Evolutionary conservation across 2,329 filamentous ascomycete genomes (phyloP).

Genomic region (Ceratocystis variospora): DNA sequence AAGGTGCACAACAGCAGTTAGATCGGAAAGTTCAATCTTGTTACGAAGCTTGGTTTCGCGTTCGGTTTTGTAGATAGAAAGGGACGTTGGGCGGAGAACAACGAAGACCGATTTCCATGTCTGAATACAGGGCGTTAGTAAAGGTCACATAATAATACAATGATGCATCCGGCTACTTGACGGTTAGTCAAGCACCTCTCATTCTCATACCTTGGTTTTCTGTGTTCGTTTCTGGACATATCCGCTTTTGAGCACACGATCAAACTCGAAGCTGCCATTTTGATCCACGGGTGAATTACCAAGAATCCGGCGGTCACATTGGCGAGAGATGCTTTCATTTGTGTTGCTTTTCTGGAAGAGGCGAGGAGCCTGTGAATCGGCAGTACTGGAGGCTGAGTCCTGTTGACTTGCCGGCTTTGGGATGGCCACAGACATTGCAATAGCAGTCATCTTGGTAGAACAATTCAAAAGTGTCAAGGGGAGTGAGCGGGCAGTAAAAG

Average conservation of each 20-base stretch:
- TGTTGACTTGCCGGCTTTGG: conserved; percentile 7
- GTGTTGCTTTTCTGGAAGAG: background rate
- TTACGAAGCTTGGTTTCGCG: conserved; percentile 81
- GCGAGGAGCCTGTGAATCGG: background rate
- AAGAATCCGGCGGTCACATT: conserved; percentile 25
- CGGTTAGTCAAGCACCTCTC: conserved; percentile 16
- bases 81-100: conserved; percentile 75
- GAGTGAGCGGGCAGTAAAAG: background rate
- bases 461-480: background rate
- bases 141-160: background rate
- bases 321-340: conserved; percentile 2
- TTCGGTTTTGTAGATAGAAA: conserved; percentile 87
- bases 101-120: conserved; percentile 84
- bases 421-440: conserved; percentile 16
- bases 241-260: conserved; percentile 81
- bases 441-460: conserved; percentile 6
- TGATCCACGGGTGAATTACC: conserved; percentile 77
- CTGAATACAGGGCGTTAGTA: conserved; percentile 31
- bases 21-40: conserved; percentile 74
- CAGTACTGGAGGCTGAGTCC: background rate
- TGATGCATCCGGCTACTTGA: too few species aligned
- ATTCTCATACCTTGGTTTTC: conserved; percentile 65
- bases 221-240: conserved; percentile 77
- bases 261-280: conserved; percentile 91
- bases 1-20: conserved; percentile 79